Evolutionary conservation across 2,329 filamentous ascomycete species (phyloP).

Genomic region (Spiromastix sp.): DNA sequence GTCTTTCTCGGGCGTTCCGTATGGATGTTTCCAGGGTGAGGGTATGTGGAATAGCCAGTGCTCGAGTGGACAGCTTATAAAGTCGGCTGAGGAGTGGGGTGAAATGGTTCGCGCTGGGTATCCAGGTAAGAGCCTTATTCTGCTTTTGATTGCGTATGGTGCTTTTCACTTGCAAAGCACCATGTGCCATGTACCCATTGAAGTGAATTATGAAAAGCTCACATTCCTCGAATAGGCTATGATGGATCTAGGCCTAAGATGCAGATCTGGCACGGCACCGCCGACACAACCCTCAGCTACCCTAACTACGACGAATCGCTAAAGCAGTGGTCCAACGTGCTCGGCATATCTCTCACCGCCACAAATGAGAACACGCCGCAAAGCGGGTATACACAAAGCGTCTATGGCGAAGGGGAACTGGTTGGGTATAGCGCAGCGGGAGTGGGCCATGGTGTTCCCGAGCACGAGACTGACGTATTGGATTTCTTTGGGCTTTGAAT

Average conservation of each 20-base stretch:
- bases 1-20: conserved; percentile 44
- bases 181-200: too few species aligned
- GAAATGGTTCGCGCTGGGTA: conserved; percentile 23
- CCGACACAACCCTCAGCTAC: conserved; percentile 21
- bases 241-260: conserved; percentile 24
- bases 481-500: conserved; percentile 1
- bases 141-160: too few species aligned
- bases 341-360: background rate
- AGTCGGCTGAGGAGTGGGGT: conserved; percentile 32
- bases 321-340: conserved; percentile 17
- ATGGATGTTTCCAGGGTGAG: conserved; percentile 39
- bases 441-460: background rate
- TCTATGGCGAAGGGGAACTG: conserved; percentile 3
- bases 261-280: conserved; percentile 26
- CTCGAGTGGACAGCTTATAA: conserved; percentile 37
- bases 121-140: conserved; percentile 16
- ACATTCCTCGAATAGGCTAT: conserved; percentile 18
- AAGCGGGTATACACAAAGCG: conserved; percentile 1
- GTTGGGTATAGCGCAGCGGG: conserved; percentile 1
- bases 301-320: conserved; percentile 17
- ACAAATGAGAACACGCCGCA: conserved; percentile 1
- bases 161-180: too few species aligned
- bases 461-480: background rate
- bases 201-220: too few species aligned
- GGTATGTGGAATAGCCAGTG: conserved; percentile 44